Base-by-base conservation (phyloP, 805 yeast genomes). In the Cyberlindnera maritima region DNA sequence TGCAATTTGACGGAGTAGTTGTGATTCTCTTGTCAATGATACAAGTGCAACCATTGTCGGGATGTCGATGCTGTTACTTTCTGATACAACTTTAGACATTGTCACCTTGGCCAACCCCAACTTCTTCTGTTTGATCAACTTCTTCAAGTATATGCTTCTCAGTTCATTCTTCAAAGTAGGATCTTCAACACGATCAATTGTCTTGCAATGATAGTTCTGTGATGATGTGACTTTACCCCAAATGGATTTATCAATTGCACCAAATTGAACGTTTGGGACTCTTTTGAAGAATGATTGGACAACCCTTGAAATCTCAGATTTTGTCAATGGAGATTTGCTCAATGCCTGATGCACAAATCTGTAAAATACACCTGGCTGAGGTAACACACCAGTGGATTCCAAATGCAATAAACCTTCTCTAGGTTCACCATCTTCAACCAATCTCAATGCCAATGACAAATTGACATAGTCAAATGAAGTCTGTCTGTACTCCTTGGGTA, bases 401-500 rank as follows among this genome's bases (percentile, higher is more conserved):
- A 54, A 19, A 35, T 47, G 52, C 1, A 40, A 26, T 25, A 56
- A 39, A 9, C 52, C 59, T 3, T 31, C 26, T 14, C 39, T 38
- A 1, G 41, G 9, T 5, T 47, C 13, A 2, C 49, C 50, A 5
- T 19, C 26, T 13, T 38, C 15, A 10, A 54, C 15, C 17, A 50
- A 23, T 20, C 38, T 55, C 23, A 43, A 11, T 1, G 48, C 56
- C 5, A 55, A 14, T 2, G 50, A 20, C 4, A 46, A n/a, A 21
- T 56, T 49, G 13, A 58, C 51, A 25, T 44, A 52, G 3, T 50
- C 50, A 33, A 45, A 52, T 1, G 31, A 39, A 0, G 62, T 56
- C 19, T 46, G 41, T 47, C 46, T 49, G 39, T 47, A 53, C 29
- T 47, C 46, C 1, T 19, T n/a, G 3, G 59, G 55, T 8, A 58